Evolutionary conservation across 306 rosid genomes (phyloP), one percentile per base, ranked within the genome.

Genomic region (Inga oerstediana): DNA sequence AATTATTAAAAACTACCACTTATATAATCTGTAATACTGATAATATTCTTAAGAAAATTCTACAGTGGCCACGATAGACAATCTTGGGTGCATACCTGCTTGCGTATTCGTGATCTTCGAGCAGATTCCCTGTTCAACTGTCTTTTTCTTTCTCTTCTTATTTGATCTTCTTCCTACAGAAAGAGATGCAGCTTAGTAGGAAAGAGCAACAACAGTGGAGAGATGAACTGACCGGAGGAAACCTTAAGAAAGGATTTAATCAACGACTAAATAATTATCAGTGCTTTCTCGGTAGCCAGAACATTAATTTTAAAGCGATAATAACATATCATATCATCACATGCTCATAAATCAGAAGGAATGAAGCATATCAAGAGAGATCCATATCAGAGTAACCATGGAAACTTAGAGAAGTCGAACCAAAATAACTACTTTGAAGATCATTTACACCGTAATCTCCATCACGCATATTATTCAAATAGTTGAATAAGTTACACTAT

Each of bases 91-190:
- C 41, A 37, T 84, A 89, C 94, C 92, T 80, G 79, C 56, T 74
- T 82, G 30, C 79, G 83, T n/a, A 75, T 37, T 77, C 84, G 85
- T 70, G 83, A 64, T 80, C 88, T 86, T 84, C 41, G 74, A 34
- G 80, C 75, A 3, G 89, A 41, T 75, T 78, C 86, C 75, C 83
- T 80, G n/a, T 82, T 83, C 39, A 80, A 68, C 44, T 62, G 78
- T 65, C 78, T 86, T 79, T 66, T 91, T 76, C 72, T 87, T 76
- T 78, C 87, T 74, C 44, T 71, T 81, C 65, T 86, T 75, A 37
- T 45, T 24, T 84, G 85, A 3, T 68, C 62, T n/a, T 34, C 76
- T 32, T 83, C 92, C 94, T 89, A 84, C 70, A 56, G 64, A 77
- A 84, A 80, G 44, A 80, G 62, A 54, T 77, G 46, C 68, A 58